Conservation (phyloP, 805 yeast species). For the Monosporozyma aerobia region DNA sequence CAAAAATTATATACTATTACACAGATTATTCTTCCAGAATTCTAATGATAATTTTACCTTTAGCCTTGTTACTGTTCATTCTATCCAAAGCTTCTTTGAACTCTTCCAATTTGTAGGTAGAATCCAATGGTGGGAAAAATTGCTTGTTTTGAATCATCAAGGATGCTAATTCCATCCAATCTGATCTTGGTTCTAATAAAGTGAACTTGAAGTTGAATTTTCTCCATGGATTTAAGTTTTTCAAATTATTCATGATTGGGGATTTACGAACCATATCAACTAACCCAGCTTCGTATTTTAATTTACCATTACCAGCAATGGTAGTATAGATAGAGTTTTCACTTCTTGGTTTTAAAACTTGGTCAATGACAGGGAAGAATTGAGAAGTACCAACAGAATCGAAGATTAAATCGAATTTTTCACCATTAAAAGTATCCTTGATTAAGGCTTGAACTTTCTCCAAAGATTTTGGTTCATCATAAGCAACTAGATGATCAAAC, state of each 20-base stretch:
- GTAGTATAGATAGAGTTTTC: constrained; percentile 44
- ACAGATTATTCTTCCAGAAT: neutral
- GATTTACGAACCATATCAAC: constrained; percentile 3
- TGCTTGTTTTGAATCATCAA: constrained; percentile 22
- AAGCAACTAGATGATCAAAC: constrained; percentile 50
- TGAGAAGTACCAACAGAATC: constrained; percentile 58
- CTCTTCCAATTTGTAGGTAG: constrained; percentile 41
- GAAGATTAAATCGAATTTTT: constrained; percentile 49
- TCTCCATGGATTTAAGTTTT: constrained; percentile 19
- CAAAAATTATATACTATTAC: neutral
- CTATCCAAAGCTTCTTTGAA: constrained; percentile 42
- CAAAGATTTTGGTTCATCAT: constrained; percentile 36
- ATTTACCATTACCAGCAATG: constrained; percentile 46
- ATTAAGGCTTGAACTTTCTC: constrained; percentile 30
- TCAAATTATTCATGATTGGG: constrained; percentile 8
- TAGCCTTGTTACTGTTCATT: constrained; percentile 39
- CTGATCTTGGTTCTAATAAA: constrained; percentile 5
- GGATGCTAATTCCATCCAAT: constrained; percentile 16
- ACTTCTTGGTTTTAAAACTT: constrained; percentile 37
- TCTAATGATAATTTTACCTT: constrained; percentile 51
- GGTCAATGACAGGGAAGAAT: constrained; percentile 35
- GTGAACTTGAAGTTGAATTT: constrained; percentile 26
- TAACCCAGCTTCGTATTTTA: constrained; percentile 17
- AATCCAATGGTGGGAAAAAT: constrained; percentile 43
- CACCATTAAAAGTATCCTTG: constrained; percentile 24